Evolutionary conservation across 2,329 filamentous ascomycete species (phyloP).

Genomic region (Grosmannia clavigera): DNA sequence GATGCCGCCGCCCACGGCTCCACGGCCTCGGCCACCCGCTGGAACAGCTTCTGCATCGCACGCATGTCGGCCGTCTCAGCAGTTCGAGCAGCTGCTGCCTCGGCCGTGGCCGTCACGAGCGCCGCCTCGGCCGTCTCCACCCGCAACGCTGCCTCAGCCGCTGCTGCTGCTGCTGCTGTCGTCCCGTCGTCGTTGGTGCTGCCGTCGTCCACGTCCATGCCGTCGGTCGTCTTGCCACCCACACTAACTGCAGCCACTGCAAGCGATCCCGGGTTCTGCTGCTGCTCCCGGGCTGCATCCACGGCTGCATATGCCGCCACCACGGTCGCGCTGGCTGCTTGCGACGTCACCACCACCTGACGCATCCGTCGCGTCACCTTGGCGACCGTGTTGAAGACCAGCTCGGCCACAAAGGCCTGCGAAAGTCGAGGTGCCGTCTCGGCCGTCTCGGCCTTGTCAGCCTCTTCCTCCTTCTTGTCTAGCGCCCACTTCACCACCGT

Average conservation of each 20-base stretch:
- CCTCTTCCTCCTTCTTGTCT: constrained; percentile 53
- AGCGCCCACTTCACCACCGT: constrained; percentile 87
- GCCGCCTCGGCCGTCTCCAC: constrained; percentile 20
- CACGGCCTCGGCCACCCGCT: constrained; percentile 66
- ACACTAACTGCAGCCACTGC: neutral
- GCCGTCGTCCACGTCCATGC: constrained; percentile 26
- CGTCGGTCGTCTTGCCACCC: constrained; percentile 15
- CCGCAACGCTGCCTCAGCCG: constrained; percentile 8
- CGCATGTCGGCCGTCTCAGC: constrained; percentile 56
- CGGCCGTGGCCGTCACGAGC: constrained; percentile 9
- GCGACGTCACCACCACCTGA: constrained; percentile 50
- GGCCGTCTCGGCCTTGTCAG: constrained; percentile 26
- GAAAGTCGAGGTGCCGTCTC: constrained; percentile 49
- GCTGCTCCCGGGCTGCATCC: constrained; percentile 23
- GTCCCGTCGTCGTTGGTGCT: neutral
- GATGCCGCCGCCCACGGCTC: constrained; percentile 52
- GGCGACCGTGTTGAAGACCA: constrained; percentile 74
- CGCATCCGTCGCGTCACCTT: constrained; percentile 83
- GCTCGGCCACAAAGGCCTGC: constrained; percentile 71
- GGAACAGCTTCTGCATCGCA: constrained; percentile 70
- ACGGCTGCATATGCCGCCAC: constrained; percentile 11
- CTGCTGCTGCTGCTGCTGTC: constrained; percentile 24
- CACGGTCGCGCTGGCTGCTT: constrained; percentile 19
- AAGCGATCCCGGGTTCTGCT: constrained; percentile 22
- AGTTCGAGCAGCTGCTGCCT: constrained; percentile 36